These are phyloP conservation scores for Flaveria linearis DNA, from an alignment of 129 eudicot species.

Conservation along the genomic window DNA sequence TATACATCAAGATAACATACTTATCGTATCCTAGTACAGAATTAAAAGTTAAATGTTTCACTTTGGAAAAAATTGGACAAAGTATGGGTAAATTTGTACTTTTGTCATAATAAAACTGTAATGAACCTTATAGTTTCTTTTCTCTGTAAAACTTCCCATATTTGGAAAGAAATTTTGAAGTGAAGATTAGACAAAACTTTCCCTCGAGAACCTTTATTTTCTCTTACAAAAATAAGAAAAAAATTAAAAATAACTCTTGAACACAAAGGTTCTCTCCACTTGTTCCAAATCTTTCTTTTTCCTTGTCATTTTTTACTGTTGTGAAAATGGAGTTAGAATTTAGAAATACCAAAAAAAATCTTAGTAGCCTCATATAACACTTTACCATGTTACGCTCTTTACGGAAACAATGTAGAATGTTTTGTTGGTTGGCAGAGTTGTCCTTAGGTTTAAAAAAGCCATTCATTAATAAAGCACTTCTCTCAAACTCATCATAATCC, in stretches of 20 bases:
- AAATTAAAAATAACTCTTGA: neutral
- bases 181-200: neutral
- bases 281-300: neutral
- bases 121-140: neutral
- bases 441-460: neutral
- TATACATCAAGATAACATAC: neutral
- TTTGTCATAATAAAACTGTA: neutral
- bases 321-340: neutral
- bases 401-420: neutral
- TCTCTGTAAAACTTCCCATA: neutral
- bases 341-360: neutral
- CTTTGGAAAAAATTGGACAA: neutral
- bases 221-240: neutral
- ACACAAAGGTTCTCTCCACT: neutral
- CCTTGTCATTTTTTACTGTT: neutral
- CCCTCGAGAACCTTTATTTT: neutral
- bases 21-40: neutral
- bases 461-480: slow-evolving; percentile 5
- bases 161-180: neutral
- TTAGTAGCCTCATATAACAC: neutral
- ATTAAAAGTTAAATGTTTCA: slow-evolving; percentile 4
- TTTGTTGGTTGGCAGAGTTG: neutral
- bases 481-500: neutral
- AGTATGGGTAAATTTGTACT: neutral
- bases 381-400: neutral